Evolutionary conservation across 1,284 basidiomycete genomes (phyloP).

Genomic region (Mrakiaceae sp.): DNA sequence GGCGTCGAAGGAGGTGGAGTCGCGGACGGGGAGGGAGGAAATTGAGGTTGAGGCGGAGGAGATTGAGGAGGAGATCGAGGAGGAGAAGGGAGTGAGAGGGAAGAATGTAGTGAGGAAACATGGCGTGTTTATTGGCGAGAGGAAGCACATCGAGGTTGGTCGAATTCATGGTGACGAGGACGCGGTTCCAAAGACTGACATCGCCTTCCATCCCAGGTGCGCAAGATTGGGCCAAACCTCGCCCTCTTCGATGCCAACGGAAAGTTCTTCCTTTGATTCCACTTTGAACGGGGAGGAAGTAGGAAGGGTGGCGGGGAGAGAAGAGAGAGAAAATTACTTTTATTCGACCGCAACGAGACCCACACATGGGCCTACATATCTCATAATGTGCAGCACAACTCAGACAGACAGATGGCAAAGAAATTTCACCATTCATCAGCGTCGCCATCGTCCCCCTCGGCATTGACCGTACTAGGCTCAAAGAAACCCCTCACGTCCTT

Average conservation of each 20-base stretch:
- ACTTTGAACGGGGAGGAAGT: no score
- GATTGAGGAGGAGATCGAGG: not conserved
- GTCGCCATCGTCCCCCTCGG: slow-evolving; percentile 38
- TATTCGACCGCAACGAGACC: no score
- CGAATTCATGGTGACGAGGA: slow-evolving; percentile 39
- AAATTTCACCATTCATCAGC: slow-evolving; percentile 18
- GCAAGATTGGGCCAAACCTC: not conserved
- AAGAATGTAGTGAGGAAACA: slow-evolving; percentile 5
- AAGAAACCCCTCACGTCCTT: slow-evolving; percentile 32
- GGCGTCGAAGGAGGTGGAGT: not conserved
- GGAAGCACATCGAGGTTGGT: slow-evolving; percentile 13
- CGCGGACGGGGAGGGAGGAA: not conserved
- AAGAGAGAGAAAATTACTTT: no score
- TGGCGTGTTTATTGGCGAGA: slow-evolving; percentile 1
- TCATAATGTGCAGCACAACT: no score
- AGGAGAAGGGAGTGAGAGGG: slow-evolving; percentile 1
- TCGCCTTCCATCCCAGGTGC: not conserved
- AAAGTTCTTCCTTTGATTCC: slow-evolving; percentile 4
- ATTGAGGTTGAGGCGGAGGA: not conserved
- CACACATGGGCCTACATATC: no score
- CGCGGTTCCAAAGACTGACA: no score
- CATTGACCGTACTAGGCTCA: slow-evolving; percentile 38
- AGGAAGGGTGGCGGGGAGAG: no score
- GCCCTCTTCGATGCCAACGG: slow-evolving; percentile 9
- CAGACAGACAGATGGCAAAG: no score